Conservation (phyloP, 2,329 filamentous ascomycete species). For the Fusarium luffae region DNA sequence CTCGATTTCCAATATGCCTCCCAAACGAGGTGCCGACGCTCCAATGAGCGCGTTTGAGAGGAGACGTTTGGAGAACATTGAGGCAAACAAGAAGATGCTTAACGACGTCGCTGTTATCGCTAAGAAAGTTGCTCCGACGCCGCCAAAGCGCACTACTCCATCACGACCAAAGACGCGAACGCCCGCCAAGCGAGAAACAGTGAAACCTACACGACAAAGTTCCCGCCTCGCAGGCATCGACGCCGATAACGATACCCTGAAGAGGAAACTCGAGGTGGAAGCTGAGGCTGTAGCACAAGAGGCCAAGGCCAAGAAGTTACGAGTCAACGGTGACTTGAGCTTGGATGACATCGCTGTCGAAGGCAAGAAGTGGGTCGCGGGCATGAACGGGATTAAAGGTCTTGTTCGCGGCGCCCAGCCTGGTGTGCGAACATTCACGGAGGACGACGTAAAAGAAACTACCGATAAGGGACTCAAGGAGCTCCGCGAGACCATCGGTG, state of each 20-base stretch:
- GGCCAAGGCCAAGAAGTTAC: constrained; percentile 67
- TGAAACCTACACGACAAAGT: constrained; percentile 66
- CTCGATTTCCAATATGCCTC: constrained; percentile 51
- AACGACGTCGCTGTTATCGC: constrained; percentile 80
- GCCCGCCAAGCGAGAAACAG: constrained; percentile 59
- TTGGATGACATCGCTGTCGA: constrained; percentile 83
- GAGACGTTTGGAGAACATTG: constrained; percentile 86
- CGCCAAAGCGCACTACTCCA: constrained; percentile 54
- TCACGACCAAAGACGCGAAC: constrained; percentile 50
- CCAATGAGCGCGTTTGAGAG: constrained; percentile 86
- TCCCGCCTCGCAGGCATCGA: constrained; percentile 67
- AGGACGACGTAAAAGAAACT: constrained; percentile 84
- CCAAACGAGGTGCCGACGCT: constrained; percentile 53
- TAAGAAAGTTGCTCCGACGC: constrained; percentile 73
- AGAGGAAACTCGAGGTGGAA: constrained; percentile 65
- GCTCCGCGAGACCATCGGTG: constrained; percentile 80
- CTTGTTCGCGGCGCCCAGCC: constrained; percentile 77
- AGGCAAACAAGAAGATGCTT: constrained; percentile 82
- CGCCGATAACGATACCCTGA: constrained; percentile 59
- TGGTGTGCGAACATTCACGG: constrained; percentile 84
- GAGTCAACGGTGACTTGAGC: constrained; percentile 69
- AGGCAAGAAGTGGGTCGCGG: constrained; percentile 79
- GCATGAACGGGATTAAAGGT: constrained; percentile 70
- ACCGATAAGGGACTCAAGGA: constrained; percentile 79
- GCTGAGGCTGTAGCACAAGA: constrained; percentile 54